These are phyloP conservation scores for Lumnitzera racemosa DNA, from an alignment of 345 rosid species.

Conservation along the genomic window DNA sequence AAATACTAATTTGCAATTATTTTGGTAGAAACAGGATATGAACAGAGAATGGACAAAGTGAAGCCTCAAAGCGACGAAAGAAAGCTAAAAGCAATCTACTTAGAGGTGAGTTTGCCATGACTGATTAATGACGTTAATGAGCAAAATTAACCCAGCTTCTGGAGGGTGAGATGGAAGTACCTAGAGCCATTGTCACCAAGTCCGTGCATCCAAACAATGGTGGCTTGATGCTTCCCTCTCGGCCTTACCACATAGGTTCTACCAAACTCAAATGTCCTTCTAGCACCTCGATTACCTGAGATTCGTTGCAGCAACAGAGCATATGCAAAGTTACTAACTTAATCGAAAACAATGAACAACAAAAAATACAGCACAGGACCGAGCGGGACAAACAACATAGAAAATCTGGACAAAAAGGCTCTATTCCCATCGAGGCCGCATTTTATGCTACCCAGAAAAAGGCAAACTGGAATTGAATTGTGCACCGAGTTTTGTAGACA, in stretches of 20 bases:
- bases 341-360: slow-evolving; percentile 2
- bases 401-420: neutral
- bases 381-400: neutral
- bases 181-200: slow-evolving; percentile 48
- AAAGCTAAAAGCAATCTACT: neutral
- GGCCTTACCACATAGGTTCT: slow-evolving; percentile 52
- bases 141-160: neutral
- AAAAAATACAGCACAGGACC: neutral
- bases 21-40: too few species aligned
- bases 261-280: slow-evolving; percentile 36
- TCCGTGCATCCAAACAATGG: slow-evolving; percentile 46
- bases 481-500: neutral
- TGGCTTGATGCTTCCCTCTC: slow-evolving; percentile 38
- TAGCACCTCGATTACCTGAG: slow-evolving; percentile 31
- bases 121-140: neutral
- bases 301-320: neutral
- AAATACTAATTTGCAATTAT: too few species aligned
- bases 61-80: too few species aligned
- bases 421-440: neutral
- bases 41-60: too few species aligned
- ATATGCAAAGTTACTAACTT: slow-evolving; percentile 7
- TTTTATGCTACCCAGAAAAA: neutral
- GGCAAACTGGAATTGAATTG: neutral
- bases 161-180: slow-evolving; percentile 8
- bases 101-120: too few species aligned